Conservation (phyloP, 192 early-diverging fungal genomes). For the Rhizoclosmatium sp. region DNA sequence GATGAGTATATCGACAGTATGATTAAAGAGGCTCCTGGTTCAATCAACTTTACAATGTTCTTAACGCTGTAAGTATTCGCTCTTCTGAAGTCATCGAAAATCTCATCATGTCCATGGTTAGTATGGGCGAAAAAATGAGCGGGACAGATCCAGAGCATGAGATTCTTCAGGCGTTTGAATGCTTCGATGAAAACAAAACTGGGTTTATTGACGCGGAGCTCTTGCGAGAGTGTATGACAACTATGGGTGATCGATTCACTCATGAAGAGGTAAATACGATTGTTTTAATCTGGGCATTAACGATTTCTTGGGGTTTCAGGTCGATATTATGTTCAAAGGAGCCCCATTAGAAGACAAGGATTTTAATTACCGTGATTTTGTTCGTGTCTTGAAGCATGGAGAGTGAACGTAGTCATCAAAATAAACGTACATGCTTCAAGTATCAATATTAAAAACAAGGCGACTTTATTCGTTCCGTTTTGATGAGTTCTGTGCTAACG, state of each 20-base stretch:
- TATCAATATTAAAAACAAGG: no score
- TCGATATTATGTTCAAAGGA: constrained; percentile 94
- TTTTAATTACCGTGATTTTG: constrained; percentile 94
- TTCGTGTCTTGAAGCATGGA: constrained; percentile 93
- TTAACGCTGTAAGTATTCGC: constrained; percentile 69
- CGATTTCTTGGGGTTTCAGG: constrained; percentile 48
- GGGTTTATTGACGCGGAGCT: constrained; percentile 84
- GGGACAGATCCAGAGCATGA: constrained; percentile 92
- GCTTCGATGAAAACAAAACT: constrained; percentile 86
- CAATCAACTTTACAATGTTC: constrained; percentile 98
- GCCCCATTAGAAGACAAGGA: constrained; percentile 72
- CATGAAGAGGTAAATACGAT: constrained; percentile 77
- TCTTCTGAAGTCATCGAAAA: not conserved
- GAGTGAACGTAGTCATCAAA: constrained; percentile 54
- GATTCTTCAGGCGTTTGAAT: constrained; percentile 91
- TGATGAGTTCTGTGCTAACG: no score
- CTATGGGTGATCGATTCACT: constrained; percentile 91
- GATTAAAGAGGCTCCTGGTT: constrained; percentile 82
- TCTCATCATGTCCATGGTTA: not conserved
- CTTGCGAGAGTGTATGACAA: constrained; percentile 87
- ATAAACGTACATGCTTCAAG: no score
- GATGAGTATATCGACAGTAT: constrained; percentile 88
- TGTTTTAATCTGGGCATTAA: not conserved
- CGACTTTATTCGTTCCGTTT: no score
- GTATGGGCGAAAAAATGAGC: constrained; percentile 89